These are phyloP conservation scores for Sedum album DNA, from an alignment of 164 flowering plant species.

Conservation along the genomic window DNA sequence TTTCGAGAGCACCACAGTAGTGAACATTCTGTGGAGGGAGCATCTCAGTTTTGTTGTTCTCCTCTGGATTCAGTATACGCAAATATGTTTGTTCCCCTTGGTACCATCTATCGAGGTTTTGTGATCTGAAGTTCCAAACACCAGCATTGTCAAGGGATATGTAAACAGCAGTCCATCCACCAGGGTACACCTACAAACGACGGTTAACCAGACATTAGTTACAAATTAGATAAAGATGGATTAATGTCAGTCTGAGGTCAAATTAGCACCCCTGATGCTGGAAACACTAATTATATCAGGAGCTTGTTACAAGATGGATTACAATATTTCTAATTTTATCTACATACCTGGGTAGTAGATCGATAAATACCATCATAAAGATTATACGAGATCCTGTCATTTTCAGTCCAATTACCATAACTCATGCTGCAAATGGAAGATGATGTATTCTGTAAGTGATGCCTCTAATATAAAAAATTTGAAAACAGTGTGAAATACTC, in stretches of 20 bases:
- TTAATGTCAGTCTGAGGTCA: no score
- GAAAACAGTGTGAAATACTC: not conserved
- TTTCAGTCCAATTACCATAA: conserved; percentile 75
- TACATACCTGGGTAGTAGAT: conserved; percentile 63
- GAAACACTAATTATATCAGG: no score
- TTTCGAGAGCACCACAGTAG: conserved; percentile 10
- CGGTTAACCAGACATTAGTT: not conserved
- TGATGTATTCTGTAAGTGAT: conserved; percentile 1
- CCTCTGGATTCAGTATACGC: conserved; percentile 42
- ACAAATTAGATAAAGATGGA: not conserved
- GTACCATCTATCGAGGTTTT: conserved; percentile 57
- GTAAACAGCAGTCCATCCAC: conserved; percentile 55
- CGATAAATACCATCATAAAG: conserved; percentile 85
- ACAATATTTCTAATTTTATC: not conserved
- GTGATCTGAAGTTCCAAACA: conserved; percentile 53
- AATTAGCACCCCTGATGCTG: no score
- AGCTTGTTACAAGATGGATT: not conserved
- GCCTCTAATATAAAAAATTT: not conserved
- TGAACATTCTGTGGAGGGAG: conserved; percentile 4
- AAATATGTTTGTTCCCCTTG: conserved; percentile 55
- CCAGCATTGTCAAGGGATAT: conserved; percentile 61
- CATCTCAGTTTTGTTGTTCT: conserved; percentile 15
- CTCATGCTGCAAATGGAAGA: conserved; percentile 49
- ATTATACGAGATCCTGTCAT: conserved; percentile 58
- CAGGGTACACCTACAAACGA: conserved; percentile 42